Percentiles rank a stretch among this genome's conserved stretches.
Conservation (phyloP, 2,329 filamentous ascomycete species). For the Monilinia fructigena region DNA sequence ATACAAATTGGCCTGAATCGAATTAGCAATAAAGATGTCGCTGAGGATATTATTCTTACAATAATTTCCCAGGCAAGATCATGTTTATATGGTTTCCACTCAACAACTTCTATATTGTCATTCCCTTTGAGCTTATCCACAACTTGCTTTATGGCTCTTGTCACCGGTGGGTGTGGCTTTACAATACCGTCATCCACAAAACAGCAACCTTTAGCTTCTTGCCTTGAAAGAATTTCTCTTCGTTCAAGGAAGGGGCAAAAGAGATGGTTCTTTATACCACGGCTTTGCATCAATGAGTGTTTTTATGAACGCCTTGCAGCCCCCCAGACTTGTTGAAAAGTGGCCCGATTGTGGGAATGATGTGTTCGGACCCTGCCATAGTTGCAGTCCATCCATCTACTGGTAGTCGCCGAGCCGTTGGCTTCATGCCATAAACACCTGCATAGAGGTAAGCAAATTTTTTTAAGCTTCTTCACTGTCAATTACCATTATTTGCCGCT, state of each 20-base stretch:
- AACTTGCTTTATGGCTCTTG: slow-evolving; percentile 54
- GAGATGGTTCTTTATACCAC: slow-evolving; percentile 53
- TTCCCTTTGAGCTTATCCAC: slow-evolving; percentile 50
- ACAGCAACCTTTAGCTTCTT: slow-evolving; percentile 59
- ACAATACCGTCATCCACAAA: slow-evolving; percentile 60
- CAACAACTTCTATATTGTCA: slow-evolving; percentile 52
- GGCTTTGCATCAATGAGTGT: slow-evolving; percentile 46
- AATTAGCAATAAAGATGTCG: not conserved
- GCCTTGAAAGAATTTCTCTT: slow-evolving; percentile 38
- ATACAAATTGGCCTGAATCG: slow-evolving; percentile 44
- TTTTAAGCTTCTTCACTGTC: not conserved
- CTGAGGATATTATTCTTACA: slow-evolving; percentile 35
- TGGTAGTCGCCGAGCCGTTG: slow-evolving; percentile 35
- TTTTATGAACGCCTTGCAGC: slow-evolving; percentile 46
- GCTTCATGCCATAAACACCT: slow-evolving; percentile 40
- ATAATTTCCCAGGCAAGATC: slow-evolving; percentile 50
- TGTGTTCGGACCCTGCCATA: slow-evolving; percentile 37
- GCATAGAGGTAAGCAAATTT: slow-evolving; percentile 23
- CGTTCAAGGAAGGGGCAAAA: slow-evolving; percentile 53
- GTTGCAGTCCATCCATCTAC: slow-evolving; percentile 30
- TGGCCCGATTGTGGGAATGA: slow-evolving; percentile 53
- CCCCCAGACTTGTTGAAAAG: slow-evolving; percentile 52
- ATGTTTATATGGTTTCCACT: slow-evolving; percentile 56
- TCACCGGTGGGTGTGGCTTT: slow-evolving; percentile 58
- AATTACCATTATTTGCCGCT: slow-evolving; percentile 47